phyloP scores from a whole-genome alignment of 2,329 filamentous ascomycete genomes.

The Ophiostoma perfectum region DNA sequence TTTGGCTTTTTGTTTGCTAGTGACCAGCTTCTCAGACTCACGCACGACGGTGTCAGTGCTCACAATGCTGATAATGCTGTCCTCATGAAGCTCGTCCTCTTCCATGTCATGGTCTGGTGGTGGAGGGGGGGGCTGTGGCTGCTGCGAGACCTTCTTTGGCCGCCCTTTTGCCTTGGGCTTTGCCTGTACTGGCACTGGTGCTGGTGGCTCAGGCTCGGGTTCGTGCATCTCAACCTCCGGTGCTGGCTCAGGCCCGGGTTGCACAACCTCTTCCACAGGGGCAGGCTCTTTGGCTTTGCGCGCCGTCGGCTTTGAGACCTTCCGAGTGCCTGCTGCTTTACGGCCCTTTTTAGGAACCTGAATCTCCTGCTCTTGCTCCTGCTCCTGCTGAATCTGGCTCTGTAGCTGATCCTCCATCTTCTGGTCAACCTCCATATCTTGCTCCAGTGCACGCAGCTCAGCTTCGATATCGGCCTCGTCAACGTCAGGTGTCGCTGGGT shows the following conservation, averaged over 20 bases:
- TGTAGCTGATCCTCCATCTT: constrained; percentile 28
- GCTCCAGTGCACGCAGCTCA: constrained; percentile 46
- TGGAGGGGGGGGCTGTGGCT: constrained; percentile 10
- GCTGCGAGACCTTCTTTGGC: constrained; percentile 14
- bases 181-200: constrained; percentile 18
- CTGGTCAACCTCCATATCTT: constrained; percentile 40
- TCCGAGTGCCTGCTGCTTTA: constrained; percentile 44
- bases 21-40: constrained; percentile 16
- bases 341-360: constrained; percentile 50
- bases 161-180: constrained; percentile 17
- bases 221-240: constrained; percentile 22
- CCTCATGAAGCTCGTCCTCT: constrained; percentile 27
- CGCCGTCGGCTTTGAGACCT: constrained; percentile 48
- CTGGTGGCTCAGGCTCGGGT: constrained; percentile 13
- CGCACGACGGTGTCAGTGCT: constrained; percentile 28
- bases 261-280: constrained; percentile 20
- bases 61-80: constrained; percentile 27
- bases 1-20: background rate
- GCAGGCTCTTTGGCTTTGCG: constrained; percentile 40
- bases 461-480: constrained; percentile 48
- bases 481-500: constrained; percentile 41
- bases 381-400: constrained; percentile 26
- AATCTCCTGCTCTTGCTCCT: constrained; percentile 36
- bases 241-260: constrained; percentile 22
- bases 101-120: constrained; percentile 11